Conservation (phyloP, 352 stramenopile species). For the Globisporangium barbulae region DNA sequence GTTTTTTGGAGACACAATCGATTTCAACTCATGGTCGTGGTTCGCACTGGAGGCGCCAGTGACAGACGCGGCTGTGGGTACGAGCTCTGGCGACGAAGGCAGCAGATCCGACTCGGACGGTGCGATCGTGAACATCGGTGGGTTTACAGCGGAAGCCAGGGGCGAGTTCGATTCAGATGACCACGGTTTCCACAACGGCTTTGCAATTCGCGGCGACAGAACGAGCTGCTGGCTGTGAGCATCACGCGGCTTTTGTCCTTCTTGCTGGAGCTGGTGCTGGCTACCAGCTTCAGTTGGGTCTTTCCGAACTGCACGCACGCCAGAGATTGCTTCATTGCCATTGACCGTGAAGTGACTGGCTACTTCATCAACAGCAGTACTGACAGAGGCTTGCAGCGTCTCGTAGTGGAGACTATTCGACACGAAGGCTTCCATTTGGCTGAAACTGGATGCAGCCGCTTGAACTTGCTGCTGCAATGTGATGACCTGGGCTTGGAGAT, state of each 20-base stretch:
- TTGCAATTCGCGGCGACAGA: conserved; percentile 27
- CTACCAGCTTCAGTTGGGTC: not conserved
- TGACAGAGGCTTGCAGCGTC: not conserved
- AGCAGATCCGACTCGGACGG: conserved; percentile 8
- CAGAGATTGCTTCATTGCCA: not conserved
- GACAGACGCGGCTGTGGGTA: not conserved
- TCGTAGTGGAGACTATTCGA: not conserved
- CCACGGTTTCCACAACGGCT: conserved; percentile 47
- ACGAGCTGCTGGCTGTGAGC: conserved; percentile 9
- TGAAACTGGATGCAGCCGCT: not conserved
- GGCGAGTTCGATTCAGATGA: conserved; percentile 31
- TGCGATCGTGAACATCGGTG: conserved; percentile 19
- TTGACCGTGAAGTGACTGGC: not conserved
- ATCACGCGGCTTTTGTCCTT: not conserved
- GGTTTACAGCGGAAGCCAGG: conserved; percentile 35
- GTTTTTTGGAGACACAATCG: conserved; percentile 9
- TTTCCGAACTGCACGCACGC: not conserved
- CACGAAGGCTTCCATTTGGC: not conserved
- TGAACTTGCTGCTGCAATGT: conserved; percentile 18
- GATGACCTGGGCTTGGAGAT: conserved; percentile 34
- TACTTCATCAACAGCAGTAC: not conserved
- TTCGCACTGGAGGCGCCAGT: not conserved
- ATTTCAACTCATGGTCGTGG: conserved; percentile 16
- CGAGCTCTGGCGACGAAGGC: not conserved
- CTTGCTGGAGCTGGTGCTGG: not conserved